These are phyloP conservation scores for Crithidia sp. DNA, from an alignment of 208 protist species.

Conservation along the genomic window DNA sequence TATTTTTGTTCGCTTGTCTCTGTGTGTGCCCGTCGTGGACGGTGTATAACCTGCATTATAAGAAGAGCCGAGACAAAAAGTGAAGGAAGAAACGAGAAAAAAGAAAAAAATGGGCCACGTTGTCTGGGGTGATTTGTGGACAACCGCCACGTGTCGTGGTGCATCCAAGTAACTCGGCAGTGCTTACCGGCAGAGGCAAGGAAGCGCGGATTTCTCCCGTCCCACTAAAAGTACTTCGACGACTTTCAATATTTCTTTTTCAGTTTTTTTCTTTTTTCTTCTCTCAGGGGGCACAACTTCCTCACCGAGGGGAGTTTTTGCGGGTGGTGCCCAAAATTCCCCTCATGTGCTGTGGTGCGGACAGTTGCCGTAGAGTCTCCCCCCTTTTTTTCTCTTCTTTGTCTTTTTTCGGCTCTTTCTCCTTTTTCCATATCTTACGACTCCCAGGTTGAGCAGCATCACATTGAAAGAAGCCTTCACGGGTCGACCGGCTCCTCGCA, in stretches of 20 bases:
- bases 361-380: background rate
- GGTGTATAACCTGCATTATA: no score
- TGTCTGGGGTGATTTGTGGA: no score
- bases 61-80: background rate
- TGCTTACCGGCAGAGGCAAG: no score
- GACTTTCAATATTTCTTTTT: background rate
- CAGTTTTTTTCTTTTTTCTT: background rate
- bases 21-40: background rate
- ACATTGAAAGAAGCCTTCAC: no score
- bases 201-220: no score
- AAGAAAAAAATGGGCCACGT: background rate
- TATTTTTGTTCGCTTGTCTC: background rate
- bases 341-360: no score
- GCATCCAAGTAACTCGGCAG: no score
- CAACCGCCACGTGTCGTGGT: no score
- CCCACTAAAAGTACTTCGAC: background rate
- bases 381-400: conserved; percentile 4
- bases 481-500: no score
- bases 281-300: no score
- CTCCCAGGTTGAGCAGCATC: background rate
- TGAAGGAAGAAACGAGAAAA: background rate
- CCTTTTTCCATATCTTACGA: conserved; percentile 1
- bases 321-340: no score
- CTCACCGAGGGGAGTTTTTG: no score
- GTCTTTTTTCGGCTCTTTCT: conserved; percentile 16